Evolutionary conservation across 1,284 basidiomycete species (phyloP).

Genomic region (Malassezia arunalokei): DNA sequence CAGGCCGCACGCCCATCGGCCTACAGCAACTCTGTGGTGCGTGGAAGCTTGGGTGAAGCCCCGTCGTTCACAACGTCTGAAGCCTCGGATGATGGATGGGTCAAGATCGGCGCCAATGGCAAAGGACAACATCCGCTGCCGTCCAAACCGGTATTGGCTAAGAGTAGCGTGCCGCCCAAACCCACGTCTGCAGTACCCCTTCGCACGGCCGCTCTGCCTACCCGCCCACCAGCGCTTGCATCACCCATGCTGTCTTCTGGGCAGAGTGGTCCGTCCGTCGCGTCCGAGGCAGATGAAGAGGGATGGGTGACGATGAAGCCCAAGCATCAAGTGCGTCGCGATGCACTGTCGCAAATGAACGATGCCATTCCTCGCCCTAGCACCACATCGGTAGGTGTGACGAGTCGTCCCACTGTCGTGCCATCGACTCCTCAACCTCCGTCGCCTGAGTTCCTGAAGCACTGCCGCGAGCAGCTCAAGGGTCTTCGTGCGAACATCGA

Average conservation of each 20-base stretch:
- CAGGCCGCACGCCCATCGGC: constrained; percentile 69
- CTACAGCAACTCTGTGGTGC: constrained; percentile 27
- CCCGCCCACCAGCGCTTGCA: background rate
- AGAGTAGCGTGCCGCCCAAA: background rate
- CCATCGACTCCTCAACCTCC: background rate
- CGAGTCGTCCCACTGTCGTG: background rate
- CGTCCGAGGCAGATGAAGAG: background rate
- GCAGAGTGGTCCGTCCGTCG: background rate
- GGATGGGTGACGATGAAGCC: constrained; percentile 14
- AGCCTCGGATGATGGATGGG: background rate
- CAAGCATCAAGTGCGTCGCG: constrained; percentile 12
- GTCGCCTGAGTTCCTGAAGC: constrained; percentile 72
- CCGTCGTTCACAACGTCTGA: constrained; percentile 6
- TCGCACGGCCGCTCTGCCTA: background rate
- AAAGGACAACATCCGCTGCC: background rate
- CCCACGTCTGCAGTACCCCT: background rate
- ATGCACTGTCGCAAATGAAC: constrained; percentile 14
- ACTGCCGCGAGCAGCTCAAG: constrained; percentile 75
- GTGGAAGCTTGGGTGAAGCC: constrained; percentile 55
- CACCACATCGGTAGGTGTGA: background rate
- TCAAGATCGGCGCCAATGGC: background rate
- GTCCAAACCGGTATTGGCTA: background rate
- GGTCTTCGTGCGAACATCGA: constrained; percentile 53
- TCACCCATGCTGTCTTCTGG: background rate
- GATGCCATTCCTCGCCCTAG: constrained; percentile 12